Conservation (phyloP, 2,329 filamentous ascomycete genomes). For the Ophiostoma ulmi region DNA sequence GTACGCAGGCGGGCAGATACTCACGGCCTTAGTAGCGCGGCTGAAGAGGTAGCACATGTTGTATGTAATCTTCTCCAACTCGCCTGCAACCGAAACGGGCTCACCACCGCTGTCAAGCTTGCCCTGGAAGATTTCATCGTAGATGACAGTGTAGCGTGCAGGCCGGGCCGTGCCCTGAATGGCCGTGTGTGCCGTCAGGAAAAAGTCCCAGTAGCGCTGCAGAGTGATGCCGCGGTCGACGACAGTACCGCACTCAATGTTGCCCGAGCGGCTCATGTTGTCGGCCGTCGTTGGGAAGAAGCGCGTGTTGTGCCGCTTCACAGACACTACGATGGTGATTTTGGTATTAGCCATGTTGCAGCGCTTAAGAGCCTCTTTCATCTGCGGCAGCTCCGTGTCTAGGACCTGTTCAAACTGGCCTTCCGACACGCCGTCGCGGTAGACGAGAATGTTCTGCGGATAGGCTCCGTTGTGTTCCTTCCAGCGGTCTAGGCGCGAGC, state of each 20-base stretch:
- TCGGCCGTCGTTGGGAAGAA: conserved; percentile 65
- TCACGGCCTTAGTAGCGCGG: conserved; percentile 82
- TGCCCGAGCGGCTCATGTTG: conserved; percentile 49
- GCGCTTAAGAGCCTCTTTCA: conserved; percentile 64
- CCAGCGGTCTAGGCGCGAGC: conserved; percentile 63
- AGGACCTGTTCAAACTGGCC: conserved; percentile 71
- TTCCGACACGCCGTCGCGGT: conserved; percentile 85
- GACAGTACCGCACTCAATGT: conserved; percentile 69
- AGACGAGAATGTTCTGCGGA: conserved; percentile 74
- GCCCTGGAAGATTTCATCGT: conserved; percentile 61
- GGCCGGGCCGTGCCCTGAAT: conserved; percentile 62
- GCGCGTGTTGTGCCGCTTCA: conserved; percentile 83
- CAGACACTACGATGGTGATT: conserved; percentile 70
- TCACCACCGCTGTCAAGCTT: conserved; percentile 31
- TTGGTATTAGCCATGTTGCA: conserved; percentile 41
- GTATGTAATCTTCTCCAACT: conserved; percentile 68
- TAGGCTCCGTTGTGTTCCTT: conserved; percentile 45
- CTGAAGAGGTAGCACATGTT: conserved; percentile 79
- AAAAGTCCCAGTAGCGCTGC: conserved; percentile 76
- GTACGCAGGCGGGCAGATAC: conserved; percentile 81
- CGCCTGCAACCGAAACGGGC: conserved; percentile 50
- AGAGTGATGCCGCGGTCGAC: conserved; percentile 80
- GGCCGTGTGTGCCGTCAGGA: conserved; percentile 72
- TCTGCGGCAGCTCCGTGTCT: conserved; percentile 59
- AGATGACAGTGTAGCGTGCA: conserved; percentile 74